Evolutionary conservation across 306 rosid species (phyloP).

Genomic region (Betula pendula): DNA sequence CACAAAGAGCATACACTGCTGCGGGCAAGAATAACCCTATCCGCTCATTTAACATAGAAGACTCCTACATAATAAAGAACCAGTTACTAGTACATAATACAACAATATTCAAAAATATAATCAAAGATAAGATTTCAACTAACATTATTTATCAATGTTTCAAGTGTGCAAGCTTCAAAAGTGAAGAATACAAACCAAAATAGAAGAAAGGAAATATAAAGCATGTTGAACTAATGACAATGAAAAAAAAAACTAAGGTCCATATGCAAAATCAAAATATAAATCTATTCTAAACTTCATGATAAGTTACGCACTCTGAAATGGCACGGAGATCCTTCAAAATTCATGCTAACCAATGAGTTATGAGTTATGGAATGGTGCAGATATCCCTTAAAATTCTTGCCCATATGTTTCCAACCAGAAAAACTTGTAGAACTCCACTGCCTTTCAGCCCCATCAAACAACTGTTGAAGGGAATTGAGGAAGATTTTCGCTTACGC

Average conservation of each 20-base stretch:
- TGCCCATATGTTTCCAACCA: no score
- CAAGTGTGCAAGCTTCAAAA: background rate
- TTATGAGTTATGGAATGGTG: no score
- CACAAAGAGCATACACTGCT: constrained; percentile 80
- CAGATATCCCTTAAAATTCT: no score
- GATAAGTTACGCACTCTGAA: no score
- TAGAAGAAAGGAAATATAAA: background rate
- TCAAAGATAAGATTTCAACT: background rate
- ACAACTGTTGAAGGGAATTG: no score
- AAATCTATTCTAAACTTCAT: background rate
- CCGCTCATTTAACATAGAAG: constrained; percentile 48
- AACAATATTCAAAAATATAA: background rate
- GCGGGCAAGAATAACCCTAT: constrained; percentile 64
- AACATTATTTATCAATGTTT: background rate
- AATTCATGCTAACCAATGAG: no score
- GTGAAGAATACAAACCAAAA: background rate
- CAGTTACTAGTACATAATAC: constrained; percentile 2
- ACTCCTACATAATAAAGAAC: constrained; percentile 49
- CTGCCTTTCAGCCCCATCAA: no score
- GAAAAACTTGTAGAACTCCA: no score
- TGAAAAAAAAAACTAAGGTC: background rate
- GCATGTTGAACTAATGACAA: background rate
- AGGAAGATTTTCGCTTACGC: no score
- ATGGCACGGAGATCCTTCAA: no score
- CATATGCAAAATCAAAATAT: background rate